A percentile compares a stretch with the other conserved stretches of the same genome.
Conservation (phyloP, 345 rosid genomes). For the Cochlearia excelsa region DNA sequence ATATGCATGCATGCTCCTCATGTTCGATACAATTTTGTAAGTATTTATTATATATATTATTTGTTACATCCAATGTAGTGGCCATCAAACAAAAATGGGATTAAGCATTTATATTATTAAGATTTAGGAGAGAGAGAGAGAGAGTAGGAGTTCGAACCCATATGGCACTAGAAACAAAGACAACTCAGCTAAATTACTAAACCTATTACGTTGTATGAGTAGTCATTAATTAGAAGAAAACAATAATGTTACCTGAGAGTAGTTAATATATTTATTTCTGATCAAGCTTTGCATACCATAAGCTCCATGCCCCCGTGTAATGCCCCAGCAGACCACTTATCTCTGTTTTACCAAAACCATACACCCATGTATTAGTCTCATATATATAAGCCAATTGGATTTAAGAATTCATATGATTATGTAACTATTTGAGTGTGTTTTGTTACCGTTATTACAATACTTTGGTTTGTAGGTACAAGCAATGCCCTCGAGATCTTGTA, state of each 20-base stretch:
- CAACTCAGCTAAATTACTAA: background rate
- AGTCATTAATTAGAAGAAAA: too few species aligned
- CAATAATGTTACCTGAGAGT: background rate
- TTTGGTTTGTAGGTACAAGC: slow-evolving; percentile 57
- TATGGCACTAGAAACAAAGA: too few species aligned
- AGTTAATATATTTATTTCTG: slow-evolving; percentile 36
- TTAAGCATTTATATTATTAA: too few species aligned
- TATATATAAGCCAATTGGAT: background rate
- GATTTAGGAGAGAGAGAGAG: too few species aligned
- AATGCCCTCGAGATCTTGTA: slow-evolving; percentile 53
- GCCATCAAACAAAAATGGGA: too few species aligned
- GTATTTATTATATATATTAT: too few species aligned
- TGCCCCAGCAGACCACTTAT: slow-evolving; percentile 66
- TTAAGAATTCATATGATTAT: slow-evolving; percentile 1
- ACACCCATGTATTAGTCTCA: background rate
- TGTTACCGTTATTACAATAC: slow-evolving; percentile 65
- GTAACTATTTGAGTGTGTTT: background rate
- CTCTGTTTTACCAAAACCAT: slow-evolving; percentile 43
- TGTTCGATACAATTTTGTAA: too few species aligned
- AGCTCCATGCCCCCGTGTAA: slow-evolving; percentile 69
- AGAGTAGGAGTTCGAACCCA: too few species aligned
- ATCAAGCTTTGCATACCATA: slow-evolving; percentile 67
- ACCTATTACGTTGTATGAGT: background rate
- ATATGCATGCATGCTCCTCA: too few species aligned
- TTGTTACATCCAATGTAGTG: too few species aligned